Evolutionary conservation across 2,329 filamentous ascomycete genomes (phyloP).

Genomic region (Cephalotrichum gorgonifer): DNA sequence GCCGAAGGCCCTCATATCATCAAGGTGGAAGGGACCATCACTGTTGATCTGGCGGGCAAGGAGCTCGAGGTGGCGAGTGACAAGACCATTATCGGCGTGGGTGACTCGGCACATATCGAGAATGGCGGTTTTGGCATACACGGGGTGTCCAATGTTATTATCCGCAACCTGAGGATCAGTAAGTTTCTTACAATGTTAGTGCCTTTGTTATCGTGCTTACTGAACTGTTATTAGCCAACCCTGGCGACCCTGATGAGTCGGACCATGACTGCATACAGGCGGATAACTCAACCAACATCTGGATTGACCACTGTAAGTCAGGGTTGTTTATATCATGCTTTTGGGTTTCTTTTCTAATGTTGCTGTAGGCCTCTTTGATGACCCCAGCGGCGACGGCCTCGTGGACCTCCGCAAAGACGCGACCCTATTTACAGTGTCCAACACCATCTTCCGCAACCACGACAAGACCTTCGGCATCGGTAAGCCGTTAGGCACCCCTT

Average conservation of each 20-base stretch:
- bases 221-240: slow-evolving; percentile 6
- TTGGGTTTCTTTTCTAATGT: not conserved
- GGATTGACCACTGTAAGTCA: slow-evolving; percentile 13
- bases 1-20: slow-evolving; percentile 13
- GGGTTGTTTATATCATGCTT: not conserved
- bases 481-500: not conserved
- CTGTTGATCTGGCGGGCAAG: slow-evolving; percentile 12
- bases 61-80: slow-evolving; percentile 13
- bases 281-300: slow-evolving; percentile 13
- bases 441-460: slow-evolving; percentile 14
- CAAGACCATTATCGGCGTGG: slow-evolving; percentile 16
- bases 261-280: slow-evolving; percentile 15
- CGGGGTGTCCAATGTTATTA: slow-evolving; percentile 13
- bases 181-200: not conserved
- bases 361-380: slow-evolving; percentile 11
- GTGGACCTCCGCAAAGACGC: slow-evolving; percentile 17
- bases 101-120: slow-evolving; percentile 12
- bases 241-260: slow-evolving; percentile 11
- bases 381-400: slow-evolving; percentile 12
- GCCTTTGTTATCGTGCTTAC: not conserved
- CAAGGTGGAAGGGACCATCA: slow-evolving; percentile 13
- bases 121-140: slow-evolving; percentile 13
- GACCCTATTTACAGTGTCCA: slow-evolving; percentile 14
- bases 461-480: slow-evolving; percentile 17
- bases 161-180: slow-evolving; percentile 15